These are phyloP conservation scores for Calonectria pseudoreteaudii DNA, from an alignment of 2,329 filamentous ascomycete species.

Conservation along the genomic window DNA sequence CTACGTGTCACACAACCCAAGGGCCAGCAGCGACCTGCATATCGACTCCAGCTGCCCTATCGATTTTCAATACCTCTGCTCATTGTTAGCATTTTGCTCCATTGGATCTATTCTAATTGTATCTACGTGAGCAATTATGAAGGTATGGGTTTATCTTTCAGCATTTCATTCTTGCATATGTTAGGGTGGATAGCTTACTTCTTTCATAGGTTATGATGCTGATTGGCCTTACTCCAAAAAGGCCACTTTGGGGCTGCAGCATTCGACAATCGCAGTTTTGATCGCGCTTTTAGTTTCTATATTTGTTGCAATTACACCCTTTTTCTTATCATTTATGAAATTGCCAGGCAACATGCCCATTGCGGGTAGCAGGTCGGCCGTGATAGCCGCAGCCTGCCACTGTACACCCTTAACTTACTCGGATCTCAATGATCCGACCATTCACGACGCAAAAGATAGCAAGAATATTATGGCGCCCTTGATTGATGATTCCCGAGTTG, in stretches of 20 bases:
- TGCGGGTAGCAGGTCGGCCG: constrained; percentile 28
- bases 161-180: not conserved
- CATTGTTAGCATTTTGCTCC: constrained; percentile 23
- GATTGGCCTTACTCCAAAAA: constrained; percentile 4
- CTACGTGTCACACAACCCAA: constrained; percentile 32
- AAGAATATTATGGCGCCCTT: not conserved
- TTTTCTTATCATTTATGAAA: constrained; percentile 21
- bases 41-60: constrained; percentile 39
- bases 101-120: constrained; percentile 39
- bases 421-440: constrained; percentile 1
- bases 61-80: constrained; percentile 34
- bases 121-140: constrained; percentile 38
- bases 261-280: constrained; percentile 27
- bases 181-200: not conserved
- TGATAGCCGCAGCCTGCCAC: constrained; percentile 35
- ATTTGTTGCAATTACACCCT: constrained; percentile 9
- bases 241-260: constrained; percentile 18
- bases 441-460: not conserved
- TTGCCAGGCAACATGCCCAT: constrained; percentile 30
- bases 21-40: constrained; percentile 32
- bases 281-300: constrained; percentile 14
- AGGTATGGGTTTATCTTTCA: not conserved
- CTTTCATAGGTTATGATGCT: not conserved
- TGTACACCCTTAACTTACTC: not conserved
- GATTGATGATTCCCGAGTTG: constrained; percentile 13